Conservation (phyloP, 306 rosid genomes). For the Alnus glutinosa region DNA sequence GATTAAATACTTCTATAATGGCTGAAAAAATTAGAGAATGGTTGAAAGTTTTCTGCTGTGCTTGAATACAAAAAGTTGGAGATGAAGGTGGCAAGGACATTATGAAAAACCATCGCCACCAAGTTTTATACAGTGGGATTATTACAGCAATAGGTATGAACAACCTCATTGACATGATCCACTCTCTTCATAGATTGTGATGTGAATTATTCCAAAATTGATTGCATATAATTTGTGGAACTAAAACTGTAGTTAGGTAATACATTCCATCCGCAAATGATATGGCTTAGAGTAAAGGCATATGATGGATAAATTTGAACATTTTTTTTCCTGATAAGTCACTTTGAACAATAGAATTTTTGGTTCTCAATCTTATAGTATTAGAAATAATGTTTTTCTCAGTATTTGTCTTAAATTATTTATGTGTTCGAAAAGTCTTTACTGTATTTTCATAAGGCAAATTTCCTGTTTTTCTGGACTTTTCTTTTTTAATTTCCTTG, state of each 20-base stretch:
- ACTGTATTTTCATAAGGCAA: not conserved
- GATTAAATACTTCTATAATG: conserved; percentile 25
- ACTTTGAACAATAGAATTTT: not conserved
- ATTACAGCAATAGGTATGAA: conserved; percentile 83
- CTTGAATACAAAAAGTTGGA: conserved; percentile 60
- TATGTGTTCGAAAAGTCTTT: not conserved
- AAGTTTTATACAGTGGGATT: conserved; percentile 88
- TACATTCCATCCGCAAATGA: not conserved
- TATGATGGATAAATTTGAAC: not conserved
- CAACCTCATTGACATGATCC: conserved; percentile 24
- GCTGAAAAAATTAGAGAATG: conserved; percentile 20
- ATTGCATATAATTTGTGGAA: not conserved
- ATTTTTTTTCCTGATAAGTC: no score
- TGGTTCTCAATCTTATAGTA: not conserved
- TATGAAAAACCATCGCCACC: conserved; percentile 87
- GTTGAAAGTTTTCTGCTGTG: conserved; percentile 43
- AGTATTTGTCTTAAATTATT: not conserved
- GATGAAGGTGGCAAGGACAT: conserved; percentile 88
- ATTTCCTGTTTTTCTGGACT: not conserved
- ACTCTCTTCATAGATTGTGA: conserved; percentile 21
- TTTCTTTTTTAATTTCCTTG: not conserved
- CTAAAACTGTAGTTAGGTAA: not conserved
- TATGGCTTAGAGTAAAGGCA: not conserved
- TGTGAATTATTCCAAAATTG: not conserved
- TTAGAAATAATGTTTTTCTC: not conserved